Evolutionary conservation across 2,329 filamentous ascomycete species (phyloP), one percentile per base, ranked within the genome.

Genomic region (Pyrenophora seminiperda): DNA sequence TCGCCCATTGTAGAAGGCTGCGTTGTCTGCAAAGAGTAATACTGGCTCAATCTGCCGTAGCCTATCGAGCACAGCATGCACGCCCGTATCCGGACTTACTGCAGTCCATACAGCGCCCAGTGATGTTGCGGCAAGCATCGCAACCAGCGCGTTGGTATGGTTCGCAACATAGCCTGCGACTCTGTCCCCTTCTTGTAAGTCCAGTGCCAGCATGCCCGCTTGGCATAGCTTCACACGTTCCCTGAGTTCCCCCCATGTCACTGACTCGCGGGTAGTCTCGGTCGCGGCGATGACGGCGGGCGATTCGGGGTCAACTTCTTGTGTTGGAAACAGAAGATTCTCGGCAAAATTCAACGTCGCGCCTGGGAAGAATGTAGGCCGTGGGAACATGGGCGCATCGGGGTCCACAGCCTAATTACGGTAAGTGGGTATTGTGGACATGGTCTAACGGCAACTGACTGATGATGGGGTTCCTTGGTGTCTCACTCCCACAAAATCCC

Each of bases 91-190:
- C 2, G 93, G 91, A 63, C 90, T 95, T 40, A 97, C 90, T 5
- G 89, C 89, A 0, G 92, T 96, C 93, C 93, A 97, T 30, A 96
- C 83, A 13, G 89, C 92, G 22, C 94, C 94, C 2, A 97, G 73
- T 1, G 90, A 85, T 0, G 91, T 86, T 0, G 91, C 83, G 1
- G 90, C 89, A 24, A 99, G 80, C 86, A 96, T 94, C 15, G 91
- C 90, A 9, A 97, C 86, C 15, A 97, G 77, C 0, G 92, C 89
- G 71, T 96, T 89, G 5, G 85, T 84, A 71, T 97, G 91, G 67
- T 99, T 97, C 17, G 90, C 93, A 11, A 97, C 85, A 68, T 92
- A 96, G 7, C 84, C 85, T 17, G 83, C 85, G 10, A 88, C 81
- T 38, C 85, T 77, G 56, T 88, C 85, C 2, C 83, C 84, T 38